Evolutionary conservation across 345 rosid species (phyloP).

Genomic region (Pugionium dolabratum): DNA sequence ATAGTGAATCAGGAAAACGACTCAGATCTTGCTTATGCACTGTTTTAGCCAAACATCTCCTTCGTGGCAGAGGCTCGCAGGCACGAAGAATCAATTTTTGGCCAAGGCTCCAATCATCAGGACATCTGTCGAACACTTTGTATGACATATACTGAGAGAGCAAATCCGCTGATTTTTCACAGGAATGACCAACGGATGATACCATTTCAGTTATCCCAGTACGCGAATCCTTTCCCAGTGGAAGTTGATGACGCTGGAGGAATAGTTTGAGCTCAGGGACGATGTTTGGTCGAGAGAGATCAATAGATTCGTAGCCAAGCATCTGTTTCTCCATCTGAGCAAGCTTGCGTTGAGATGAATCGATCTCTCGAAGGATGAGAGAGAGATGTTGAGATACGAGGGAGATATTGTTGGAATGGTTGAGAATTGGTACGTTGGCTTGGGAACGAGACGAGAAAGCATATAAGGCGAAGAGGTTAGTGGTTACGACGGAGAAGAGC

Average conservation of each 20-base stretch:
- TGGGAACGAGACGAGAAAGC: constrained; percentile 72
- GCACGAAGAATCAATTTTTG: constrained; percentile 67
- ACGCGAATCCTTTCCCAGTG: constrained; percentile 75
- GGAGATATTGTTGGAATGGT: constrained; percentile 58
- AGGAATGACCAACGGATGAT: constrained; percentile 89
- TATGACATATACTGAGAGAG: constrained; percentile 81
- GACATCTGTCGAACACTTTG: constrained; percentile 67
- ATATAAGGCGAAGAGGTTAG: constrained; percentile 89
- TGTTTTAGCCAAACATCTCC: constrained; percentile 77
- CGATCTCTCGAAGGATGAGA: constrained; percentile 77
- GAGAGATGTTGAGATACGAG: constrained; percentile 87
- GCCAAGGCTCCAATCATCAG: constrained; percentile 80
- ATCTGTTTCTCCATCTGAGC: constrained; percentile 88
- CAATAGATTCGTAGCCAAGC: constrained; percentile 76
- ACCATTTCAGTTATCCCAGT: constrained; percentile 94
- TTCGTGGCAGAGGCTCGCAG: constrained; percentile 92
- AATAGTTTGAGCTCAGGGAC: constrained; percentile 81
- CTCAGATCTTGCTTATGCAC: constrained; percentile 64
- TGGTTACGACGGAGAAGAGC: constrained; percentile 86
- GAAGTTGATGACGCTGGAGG: constrained; percentile 76
- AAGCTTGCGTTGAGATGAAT: constrained; percentile 79
- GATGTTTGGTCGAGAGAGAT: constrained; percentile 79
- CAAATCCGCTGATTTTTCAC: constrained; percentile 83
- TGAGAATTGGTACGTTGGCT: constrained; percentile 18
- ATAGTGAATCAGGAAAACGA: constrained; percentile 60